Evolutionary conservation across 148 eudicot species (phyloP), one percentile per base, ranked within the genome.

Genomic region (Rhododendron henanense): DNA sequence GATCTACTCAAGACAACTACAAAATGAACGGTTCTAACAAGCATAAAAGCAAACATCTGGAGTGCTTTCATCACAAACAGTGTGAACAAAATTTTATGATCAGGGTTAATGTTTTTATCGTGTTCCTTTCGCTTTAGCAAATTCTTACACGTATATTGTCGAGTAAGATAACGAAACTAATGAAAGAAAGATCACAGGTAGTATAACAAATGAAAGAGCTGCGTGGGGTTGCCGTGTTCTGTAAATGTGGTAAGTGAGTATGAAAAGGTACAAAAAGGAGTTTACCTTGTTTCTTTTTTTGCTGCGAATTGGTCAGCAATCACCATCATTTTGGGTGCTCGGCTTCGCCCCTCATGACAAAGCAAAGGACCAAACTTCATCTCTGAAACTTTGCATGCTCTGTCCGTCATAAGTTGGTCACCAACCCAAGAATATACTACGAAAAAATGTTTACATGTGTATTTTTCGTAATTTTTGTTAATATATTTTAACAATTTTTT

Each of bases 241-340:
- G 53, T 23, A 5, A 41, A 25, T 63, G 45, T 73, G 53, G 10
- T 35, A 28, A 65, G 6, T 71, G 28, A 65, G 14, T 6, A n/a
- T 13, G 28, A n/a, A 67, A 44, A n/a, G 51, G 31, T 41, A 35
- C 10, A 83, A 65, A 16, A 80, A 18, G 75, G 44, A 31, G 11
- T 50, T 41, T 39, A 37, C 41, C 21, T 15, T 50, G 37, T 39
- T 44, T 8, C 7, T 2, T n/a, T 9, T 65, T 69, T 28, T 4
- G 75, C 75, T 28, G 75, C 75, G 75, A 69, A 18, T 41, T 41
- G 57, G 18, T 83, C 21, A 67, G 57, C 37, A 83, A 13, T 65
- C 33, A 45, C 77, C 37, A 83, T 65, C 85, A 65, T 65, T 41
- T 44, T 63, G 77, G 57, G 55, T 65, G 76, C 84, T 82, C 51